Conservation (phyloP, 2,329 filamentous ascomycete genomes). For the Herpotrichia juniperi region DNA sequence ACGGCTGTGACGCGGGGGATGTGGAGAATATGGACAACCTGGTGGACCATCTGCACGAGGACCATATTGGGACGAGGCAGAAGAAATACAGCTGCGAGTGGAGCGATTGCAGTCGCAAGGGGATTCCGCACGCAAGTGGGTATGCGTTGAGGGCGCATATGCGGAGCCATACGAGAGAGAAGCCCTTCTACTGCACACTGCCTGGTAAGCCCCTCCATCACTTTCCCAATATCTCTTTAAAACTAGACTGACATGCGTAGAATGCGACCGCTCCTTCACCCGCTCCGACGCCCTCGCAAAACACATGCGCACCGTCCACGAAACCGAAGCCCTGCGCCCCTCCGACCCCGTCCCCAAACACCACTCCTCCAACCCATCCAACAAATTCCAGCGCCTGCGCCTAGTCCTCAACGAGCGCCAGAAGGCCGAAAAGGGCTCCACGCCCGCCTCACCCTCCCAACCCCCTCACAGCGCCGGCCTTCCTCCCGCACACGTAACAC, state of each 20-base stretch:
- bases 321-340: slow-evolving; percentile 89
- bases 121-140: slow-evolving; percentile 88
- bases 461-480: slow-evolving; percentile 29
- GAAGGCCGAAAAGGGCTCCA: slow-evolving; percentile 39
- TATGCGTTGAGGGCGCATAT: slow-evolving; percentile 97
- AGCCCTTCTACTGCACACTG: slow-evolving; percentile 95
- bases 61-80: slow-evolving; percentile 90
- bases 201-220: slow-evolving; percentile 79
- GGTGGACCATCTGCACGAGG: slow-evolving; percentile 70
- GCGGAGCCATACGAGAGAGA: slow-evolving; percentile 96
- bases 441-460: slow-evolving; percentile 41
- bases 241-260: slow-evolving; percentile 54
- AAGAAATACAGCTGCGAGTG: slow-evolving; percentile 99
- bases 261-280: slow-evolving; percentile 97
- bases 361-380: slow-evolving; percentile 52
- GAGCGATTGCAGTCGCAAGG: slow-evolving; percentile 86
- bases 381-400: slow-evolving; percentile 53
- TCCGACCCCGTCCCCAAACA: slow-evolving; percentile 74
- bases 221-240: not conserved
- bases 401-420: slow-evolving; percentile 48
- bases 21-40: slow-evolving; percentile 59
- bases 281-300: slow-evolving; percentile 94
- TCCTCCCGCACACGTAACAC: slow-evolving; percentile 5
- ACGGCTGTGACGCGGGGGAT: slow-evolving; percentile 56
- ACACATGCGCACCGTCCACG: slow-evolving; percentile 98